phyloP scores from a whole-genome alignment of 2,329 filamentous ascomycete species.

The Cytospora mali region DNA sequence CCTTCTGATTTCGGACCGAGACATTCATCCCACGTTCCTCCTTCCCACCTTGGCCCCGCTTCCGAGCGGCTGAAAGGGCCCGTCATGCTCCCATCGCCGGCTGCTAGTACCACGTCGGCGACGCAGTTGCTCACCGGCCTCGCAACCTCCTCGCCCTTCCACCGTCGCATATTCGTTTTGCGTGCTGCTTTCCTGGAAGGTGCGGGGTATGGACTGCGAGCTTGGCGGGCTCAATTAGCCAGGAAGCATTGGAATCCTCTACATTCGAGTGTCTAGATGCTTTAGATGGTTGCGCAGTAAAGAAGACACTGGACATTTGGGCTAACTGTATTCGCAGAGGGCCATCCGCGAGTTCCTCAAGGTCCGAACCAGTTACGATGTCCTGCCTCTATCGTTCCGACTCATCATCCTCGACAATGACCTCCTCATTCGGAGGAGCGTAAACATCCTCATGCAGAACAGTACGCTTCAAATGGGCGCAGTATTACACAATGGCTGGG shows the following conservation, averaged over 20 bases:
- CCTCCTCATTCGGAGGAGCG: slow-evolving; percentile 93
- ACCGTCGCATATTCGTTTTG: slow-evolving; percentile 13
- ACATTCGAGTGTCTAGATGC: neutral
- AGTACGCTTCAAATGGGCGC: slow-evolving; percentile 53
- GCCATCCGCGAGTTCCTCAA: slow-evolving; percentile 95
- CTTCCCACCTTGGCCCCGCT: slow-evolving; percentile 18
- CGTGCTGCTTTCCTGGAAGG: slow-evolving; percentile 21
- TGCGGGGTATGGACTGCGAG: slow-evolving; percentile 28
- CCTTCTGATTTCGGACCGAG: slow-evolving; percentile 22
- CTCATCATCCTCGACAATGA: slow-evolving; percentile 95
- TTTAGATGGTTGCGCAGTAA: neutral
- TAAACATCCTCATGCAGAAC: slow-evolving; percentile 95
- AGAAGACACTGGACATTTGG: neutral
- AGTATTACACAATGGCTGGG: neutral
- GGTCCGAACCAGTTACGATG: slow-evolving; percentile 95
- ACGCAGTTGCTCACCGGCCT: slow-evolving; percentile 20
- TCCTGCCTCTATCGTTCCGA: slow-evolving; percentile 92
- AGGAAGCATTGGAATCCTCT: neutral
- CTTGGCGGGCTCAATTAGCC: slow-evolving; percentile 12
- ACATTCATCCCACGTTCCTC: slow-evolving; percentile 19
- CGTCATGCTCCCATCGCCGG: slow-evolving; percentile 11
- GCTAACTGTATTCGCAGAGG: slow-evolving; percentile 57
- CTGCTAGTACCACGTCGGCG: slow-evolving; percentile 25
- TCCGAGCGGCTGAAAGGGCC: slow-evolving; percentile 11
- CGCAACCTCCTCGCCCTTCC: slow-evolving; percentile 11